Evolutionary conservation across 108 stramenopile genomes (phyloP), one percentile per base, ranked within the genome.

Genomic region (Pseudonitzschia multiseries): DNA sequence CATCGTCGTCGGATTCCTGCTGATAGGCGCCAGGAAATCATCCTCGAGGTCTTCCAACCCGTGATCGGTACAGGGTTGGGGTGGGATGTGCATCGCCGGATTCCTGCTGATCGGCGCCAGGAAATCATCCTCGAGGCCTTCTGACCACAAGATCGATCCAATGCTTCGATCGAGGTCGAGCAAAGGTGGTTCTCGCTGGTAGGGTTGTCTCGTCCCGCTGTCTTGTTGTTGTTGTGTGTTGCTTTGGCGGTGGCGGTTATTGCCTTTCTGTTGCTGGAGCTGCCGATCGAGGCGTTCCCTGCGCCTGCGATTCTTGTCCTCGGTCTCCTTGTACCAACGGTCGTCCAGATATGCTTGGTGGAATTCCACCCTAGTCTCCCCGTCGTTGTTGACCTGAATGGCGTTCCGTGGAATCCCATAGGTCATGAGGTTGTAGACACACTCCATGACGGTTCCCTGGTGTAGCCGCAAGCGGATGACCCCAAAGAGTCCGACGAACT

Each of bases 391-490:
- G 5, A 79, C 36, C 0, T 72, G 78, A 29, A 73, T 32, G 18
- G 40, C 41, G 4, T 64, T 29, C 20, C 60, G 48, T 20, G 72
- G 59, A 31, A 79, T 73, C 18, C 78, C 78, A 29, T 61, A 79
- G 1, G 78, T 46, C 60, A 65, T 65, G 5, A 79, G 36, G 27
- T 32, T 69, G 40, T 73, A 70, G 29, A 61, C 13, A 48, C 72
- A 73, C 41, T 79, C 78, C 59, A 79, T 24, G 29, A 52, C 27
- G 13, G 53, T 57, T 48, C 66, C 66, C 17, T 67, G 24, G 26
- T 67, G 66, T 8, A 36, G n/a, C 17, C 46, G 17, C 3, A 48
- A 17, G 42, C 66, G 66, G 28, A 67, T 21, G 44, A 20, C 17
- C 8, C 27, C 24, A 21, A 26, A 67, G 8, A 21, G 8, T 24